Evolutionary conservation across 768 basidiomycete species (phyloP).

Genomic region (Panellus pusillus): DNA sequence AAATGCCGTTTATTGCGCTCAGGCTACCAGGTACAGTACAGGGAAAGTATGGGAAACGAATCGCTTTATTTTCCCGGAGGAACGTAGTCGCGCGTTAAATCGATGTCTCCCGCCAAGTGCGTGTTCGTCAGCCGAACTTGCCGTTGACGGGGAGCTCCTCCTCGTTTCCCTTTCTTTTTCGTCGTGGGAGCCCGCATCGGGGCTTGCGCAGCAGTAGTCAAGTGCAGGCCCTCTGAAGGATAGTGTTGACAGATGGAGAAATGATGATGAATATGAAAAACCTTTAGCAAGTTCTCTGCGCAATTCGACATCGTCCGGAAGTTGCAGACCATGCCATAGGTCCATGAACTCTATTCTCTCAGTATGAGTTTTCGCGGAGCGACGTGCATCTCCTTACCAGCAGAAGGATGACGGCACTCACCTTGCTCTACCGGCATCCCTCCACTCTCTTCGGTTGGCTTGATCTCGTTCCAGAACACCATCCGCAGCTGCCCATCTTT

Average conservation of each 20-base stretch:
- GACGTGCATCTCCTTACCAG: not conserved
- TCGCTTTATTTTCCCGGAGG: slow-evolving; percentile 34
- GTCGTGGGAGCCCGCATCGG: slow-evolving; percentile 52
- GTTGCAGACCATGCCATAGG: slow-evolving; percentile 82
- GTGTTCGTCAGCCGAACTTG: slow-evolving; percentile 85
- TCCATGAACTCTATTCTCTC: slow-evolving; percentile 72
- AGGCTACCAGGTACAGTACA: slow-evolving; percentile 5
- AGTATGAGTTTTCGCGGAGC: slow-evolving; percentile 13
- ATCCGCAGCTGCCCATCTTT: slow-evolving; percentile 82
- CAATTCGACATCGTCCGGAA: slow-evolving; percentile 85
- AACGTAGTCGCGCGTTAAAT: slow-evolving; percentile 73
- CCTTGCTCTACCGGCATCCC: slow-evolving; percentile 81
- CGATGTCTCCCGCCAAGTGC: slow-evolving; percentile 84
- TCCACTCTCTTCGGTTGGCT: slow-evolving; percentile 69
- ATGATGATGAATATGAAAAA: slow-evolving; percentile 31
- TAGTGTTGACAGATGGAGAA: not conserved
- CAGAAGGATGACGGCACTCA: slow-evolving; percentile 31
- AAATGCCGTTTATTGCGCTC: too few relatives aligned
- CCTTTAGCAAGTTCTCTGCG: slow-evolving; percentile 75
- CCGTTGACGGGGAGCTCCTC: slow-evolving; percentile 69
- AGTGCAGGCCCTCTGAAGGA: slow-evolving; percentile 72
- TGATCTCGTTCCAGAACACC: slow-evolving; percentile 91
- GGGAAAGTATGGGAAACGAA: not conserved
- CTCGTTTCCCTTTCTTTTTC: slow-evolving; percentile 83
- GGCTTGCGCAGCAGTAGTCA: slow-evolving; percentile 59